These are phyloP conservation scores for Adansonia gregorii DNA, from an alignment of 441 rosid genomes.

Conservation along the genomic window DNA sequence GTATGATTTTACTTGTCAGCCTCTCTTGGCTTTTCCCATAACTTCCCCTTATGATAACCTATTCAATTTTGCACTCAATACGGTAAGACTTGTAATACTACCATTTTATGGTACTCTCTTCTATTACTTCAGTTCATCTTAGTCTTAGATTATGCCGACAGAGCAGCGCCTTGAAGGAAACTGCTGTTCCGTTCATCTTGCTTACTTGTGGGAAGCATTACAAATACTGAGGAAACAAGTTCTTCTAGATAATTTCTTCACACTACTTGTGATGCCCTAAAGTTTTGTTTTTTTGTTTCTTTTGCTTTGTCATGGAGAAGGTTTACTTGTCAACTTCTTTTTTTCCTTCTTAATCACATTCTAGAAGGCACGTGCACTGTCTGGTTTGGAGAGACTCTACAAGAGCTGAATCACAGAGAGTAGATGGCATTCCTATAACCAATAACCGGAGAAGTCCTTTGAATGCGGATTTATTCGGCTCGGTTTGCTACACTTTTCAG, in stretches of 20 bases:
- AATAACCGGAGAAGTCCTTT: constrained; percentile 54
- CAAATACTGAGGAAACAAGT: not conserved
- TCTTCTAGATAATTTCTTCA: not conserved
- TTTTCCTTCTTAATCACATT: constrained; percentile 20
- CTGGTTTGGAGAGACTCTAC: constrained; percentile 51
- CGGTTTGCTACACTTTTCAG: constrained; percentile 71
- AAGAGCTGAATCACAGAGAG: constrained; percentile 32
- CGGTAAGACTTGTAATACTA: not conserved
- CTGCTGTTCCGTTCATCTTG: not conserved
- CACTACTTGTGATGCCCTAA: not conserved
- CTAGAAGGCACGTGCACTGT: constrained; percentile 64
- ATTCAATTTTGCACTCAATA: not conserved
- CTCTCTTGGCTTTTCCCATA: not conserved
- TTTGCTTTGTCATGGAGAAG: not conserved
- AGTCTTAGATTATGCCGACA: not conserved
- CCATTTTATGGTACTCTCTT: not conserved
- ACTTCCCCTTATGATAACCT: not conserved
- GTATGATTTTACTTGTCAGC: not conserved
- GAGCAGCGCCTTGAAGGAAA: not conserved
- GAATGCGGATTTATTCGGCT: constrained; percentile 68
- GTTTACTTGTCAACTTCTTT: constrained; percentile 3
- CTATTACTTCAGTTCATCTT: not conserved
- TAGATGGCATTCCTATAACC: constrained; percentile 24
- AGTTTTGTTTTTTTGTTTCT: not conserved
- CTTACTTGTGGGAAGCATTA: constrained; percentile 3